Evolutionary conservation across 306 rosid genomes (phyloP), one percentile per base, ranked within the genome.

Genomic region (Fragaria iinumae): DNA sequence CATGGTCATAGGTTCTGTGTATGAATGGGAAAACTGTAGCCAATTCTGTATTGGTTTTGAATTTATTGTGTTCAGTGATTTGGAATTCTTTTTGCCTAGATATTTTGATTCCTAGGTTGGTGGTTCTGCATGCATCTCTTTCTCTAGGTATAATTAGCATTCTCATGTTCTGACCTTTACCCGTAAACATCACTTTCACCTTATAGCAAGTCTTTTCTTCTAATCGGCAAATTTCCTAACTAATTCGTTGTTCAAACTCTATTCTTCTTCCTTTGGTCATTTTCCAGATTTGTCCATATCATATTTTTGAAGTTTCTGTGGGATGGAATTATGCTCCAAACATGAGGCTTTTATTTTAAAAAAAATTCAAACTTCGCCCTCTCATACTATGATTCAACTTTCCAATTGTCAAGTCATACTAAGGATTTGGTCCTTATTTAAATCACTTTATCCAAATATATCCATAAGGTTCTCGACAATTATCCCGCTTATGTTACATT

Each of bases 401-500:
- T 25, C 18, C 76, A 56, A 8, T 36, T 41, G 7, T 27, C 63
- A 25, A 13, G 68, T 55, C 27, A 56, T 67, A 38, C n/a, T 48
- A 74, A 57, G 68, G 64, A 74, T 25, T 76, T 84, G 20, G 56
- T 63, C 13, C 38, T 60, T 29, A 18, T 69, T 63, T 63, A 7
- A 32, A 32, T 63, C 43, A 63, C 11, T 32, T 63, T 63, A 63
- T 63, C 4, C 11, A 29, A 63, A 29, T 63, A 16, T 27, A 6
- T 63, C 20, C 41, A 6, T 63, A 6, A 29, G 68, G 43, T 32
- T 32, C 18, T 13, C 12, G 41, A 63, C 21, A 18, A 45, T 68
- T 73, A 60, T 63, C 59, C 67, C 59, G 29, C 73, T 66, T 29
- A 29, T 29, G 32, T 53, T 71, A 69, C 72, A 73, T 66, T 67